Percentiles rank a stretch among this genome's conserved stretches.
These are phyloP conservation scores for Colletotrichum incanum DNA, from an alignment of 2,329 filamentous ascomycete species.

Conservation along the genomic window DNA sequence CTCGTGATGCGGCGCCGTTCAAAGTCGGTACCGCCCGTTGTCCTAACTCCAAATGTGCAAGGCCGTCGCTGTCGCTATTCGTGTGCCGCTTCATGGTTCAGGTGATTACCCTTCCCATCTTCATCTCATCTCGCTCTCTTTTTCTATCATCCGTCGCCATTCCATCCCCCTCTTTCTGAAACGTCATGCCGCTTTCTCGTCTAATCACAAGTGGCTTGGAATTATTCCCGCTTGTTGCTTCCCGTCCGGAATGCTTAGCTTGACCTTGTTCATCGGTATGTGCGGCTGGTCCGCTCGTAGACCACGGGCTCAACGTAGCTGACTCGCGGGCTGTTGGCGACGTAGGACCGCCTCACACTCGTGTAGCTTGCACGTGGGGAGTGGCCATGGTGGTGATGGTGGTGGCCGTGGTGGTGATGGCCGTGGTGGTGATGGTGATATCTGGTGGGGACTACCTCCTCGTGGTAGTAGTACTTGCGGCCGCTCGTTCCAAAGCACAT, in stretches of 20 bases:
- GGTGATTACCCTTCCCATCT: background rate
- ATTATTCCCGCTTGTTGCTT: constrained; percentile 7
- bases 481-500: constrained; percentile 65
- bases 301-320: constrained; percentile 56
- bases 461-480: constrained; percentile 70
- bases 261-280: constrained; percentile 47
- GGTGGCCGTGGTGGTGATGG: constrained; percentile 54
- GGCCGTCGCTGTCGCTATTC: constrained; percentile 12
- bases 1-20: background rate
- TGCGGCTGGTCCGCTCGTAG: constrained; percentile 58
- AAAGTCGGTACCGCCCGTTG: background rate
- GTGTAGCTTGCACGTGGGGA: constrained; percentile 62
- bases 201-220: background rate
- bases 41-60: background rate
- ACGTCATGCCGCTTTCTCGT: constrained; percentile 16
- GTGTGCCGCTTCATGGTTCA: constrained; percentile 4
- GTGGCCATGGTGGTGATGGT: constrained; percentile 53
- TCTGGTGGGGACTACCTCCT: constrained; percentile 66
- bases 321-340: constrained; percentile 57
- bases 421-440: constrained; percentile 54
- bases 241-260: constrained; percentile 20
- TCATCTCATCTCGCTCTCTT: constrained; percentile 9
- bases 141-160: background rate
- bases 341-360: constrained; percentile 56
- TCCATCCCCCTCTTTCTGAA: constrained; percentile 3